A percentile compares a stretch with the other conserved stretches of the same genome.
Conservation (phyloP, 2,329 filamentous ascomycete genomes). For the Fusarium avenaceum region DNA sequence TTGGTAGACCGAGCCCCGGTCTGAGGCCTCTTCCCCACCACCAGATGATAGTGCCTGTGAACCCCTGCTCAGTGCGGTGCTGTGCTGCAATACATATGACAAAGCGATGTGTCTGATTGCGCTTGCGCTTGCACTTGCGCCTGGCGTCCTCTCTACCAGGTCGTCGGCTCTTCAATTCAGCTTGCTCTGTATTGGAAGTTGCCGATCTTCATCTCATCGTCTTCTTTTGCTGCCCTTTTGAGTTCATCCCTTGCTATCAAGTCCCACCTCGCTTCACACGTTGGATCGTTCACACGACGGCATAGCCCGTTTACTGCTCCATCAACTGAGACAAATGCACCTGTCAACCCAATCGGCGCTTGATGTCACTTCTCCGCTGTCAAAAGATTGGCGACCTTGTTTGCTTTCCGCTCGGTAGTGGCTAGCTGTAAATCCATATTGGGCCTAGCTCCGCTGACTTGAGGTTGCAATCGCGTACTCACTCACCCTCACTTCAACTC, state of each 20-base stretch:
- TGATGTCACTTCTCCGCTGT: slow-evolving; percentile 33
- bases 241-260: slow-evolving; percentile 54
- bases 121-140: slow-evolving; percentile 27
- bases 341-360: slow-evolving; percentile 35
- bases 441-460: slow-evolving; percentile 33
- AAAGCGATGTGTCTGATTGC: slow-evolving; percentile 30
- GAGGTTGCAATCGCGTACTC: slow-evolving; percentile 26
- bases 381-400: slow-evolving; percentile 40
- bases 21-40: slow-evolving; percentile 45
- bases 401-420: slow-evolving; percentile 43
- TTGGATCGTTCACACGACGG: slow-evolving; percentile 30
- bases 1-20: slow-evolving; percentile 37
- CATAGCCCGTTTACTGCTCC: slow-evolving; percentile 29
- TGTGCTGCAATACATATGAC: slow-evolving; percentile 21
- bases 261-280: slow-evolving; percentile 57
- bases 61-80: slow-evolving; percentile 23
- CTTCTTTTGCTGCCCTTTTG: slow-evolving; percentile 42
- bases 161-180: slow-evolving; percentile 34
- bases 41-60: slow-evolving; percentile 30
- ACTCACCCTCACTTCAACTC: slow-evolving; percentile 22
- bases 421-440: slow-evolving; percentile 43
- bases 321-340: slow-evolving; percentile 49
- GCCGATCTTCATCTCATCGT: slow-evolving; percentile 36
- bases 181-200: slow-evolving; percentile 26
- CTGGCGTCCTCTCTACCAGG: slow-evolving; percentile 21